Base-by-base conservation (phyloP, 192 early-diverging fungal genomes). In the Coemansia sp. region DNA sequence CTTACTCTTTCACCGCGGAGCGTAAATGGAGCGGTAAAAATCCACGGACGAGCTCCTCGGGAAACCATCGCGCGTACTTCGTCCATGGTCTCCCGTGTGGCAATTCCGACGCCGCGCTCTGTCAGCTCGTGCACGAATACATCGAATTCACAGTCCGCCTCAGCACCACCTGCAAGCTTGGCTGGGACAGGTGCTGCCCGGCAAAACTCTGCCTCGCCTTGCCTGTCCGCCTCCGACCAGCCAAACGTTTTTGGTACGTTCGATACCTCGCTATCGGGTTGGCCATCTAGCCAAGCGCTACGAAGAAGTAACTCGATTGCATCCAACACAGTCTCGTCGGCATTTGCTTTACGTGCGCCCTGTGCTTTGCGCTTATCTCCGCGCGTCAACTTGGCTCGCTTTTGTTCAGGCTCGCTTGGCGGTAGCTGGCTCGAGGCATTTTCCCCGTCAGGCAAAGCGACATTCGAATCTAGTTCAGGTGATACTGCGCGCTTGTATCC, bases 111-210 rank as follows among this genome's bases (percentile, higher is more conserved):
- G 10, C 79, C 79, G 29, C 70, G 73, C 65, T 81, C 79, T 6
- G 66, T 76, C 41, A 81, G 36, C 64, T 81, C 79, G 57, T 81
- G 70, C 13, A 81, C 67, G 37, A 73, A 67, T 11, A 76, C 74
- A 1, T 76, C 73, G 31, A 81, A 45, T 45, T 75, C 67, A 59
- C 79, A 81, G 6, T 81, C 74, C 0, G 64, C 40, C 40, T 42
- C 63, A 11, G 50, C 64, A 17, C 53, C 73, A 3, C 74, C 79
- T 5, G 73, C 50, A 35, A 81, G 79, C 67, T 81, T 81, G 17
- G 79, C 73, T 6, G 70, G 69, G 21, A 76, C 34, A 31, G 69
- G 79, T 3, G 79, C 66, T 17, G 54, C 59, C 7, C 74, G 70
- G 37, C 73, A 81, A 40, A 76, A 76, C 11, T 50, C 37, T 2